Base-by-base conservation (phyloP, 495 filamentous ascomycete genomes). In the Pyronema domesticum region DNA sequence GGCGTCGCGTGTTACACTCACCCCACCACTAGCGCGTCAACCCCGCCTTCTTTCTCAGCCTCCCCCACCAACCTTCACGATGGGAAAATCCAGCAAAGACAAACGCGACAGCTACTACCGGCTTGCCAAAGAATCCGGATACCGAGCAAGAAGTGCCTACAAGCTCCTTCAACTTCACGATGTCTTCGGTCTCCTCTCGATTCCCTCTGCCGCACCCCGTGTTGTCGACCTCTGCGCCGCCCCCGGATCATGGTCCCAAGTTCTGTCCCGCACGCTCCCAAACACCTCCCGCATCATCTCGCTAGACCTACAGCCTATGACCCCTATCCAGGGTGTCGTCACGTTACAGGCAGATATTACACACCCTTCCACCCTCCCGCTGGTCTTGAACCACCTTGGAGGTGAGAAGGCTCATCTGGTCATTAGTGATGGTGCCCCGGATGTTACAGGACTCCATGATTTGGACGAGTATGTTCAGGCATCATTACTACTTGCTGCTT, bases 21-120 rank as follows among this genome's bases (percentile, higher is more conserved):
- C 39, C 6, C 39, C 39, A 43, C 39, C 39, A 43, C 17, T 17
- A 3, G 39, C 39, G 39, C 6, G 13, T 6, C 39, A 13, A 6
- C 13, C 39, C 39, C 17, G 3, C 23, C 48, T 34, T 11, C 18
- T n/a, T n/a, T 34, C 1, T 13, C 48, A 3, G 18, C 18, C 42
- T 37, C 35, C 45, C 33, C 14, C 48, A 37, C 19, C 18, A 51
- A 18, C n/a, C 43, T 19, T 40, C 42, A 61, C 56, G 18, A 98
- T 98, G 91, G 91, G 91, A 1, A 95, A 95, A 68, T 94, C 91
- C 0, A 95, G 89, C 37, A 98, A 98, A 70, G 91, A 98, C 64
- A 98, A 98, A 72, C 84, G 91, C 47, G 91, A 98, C 67, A 85
- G 87, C 51, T 98, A 98, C 70, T 98, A 98, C 66, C 80, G 91